Evolutionary conservation across 2,329 filamentous ascomycete genomes (phyloP).

Genomic region (Pyrenophora tritici-repentis): DNA sequence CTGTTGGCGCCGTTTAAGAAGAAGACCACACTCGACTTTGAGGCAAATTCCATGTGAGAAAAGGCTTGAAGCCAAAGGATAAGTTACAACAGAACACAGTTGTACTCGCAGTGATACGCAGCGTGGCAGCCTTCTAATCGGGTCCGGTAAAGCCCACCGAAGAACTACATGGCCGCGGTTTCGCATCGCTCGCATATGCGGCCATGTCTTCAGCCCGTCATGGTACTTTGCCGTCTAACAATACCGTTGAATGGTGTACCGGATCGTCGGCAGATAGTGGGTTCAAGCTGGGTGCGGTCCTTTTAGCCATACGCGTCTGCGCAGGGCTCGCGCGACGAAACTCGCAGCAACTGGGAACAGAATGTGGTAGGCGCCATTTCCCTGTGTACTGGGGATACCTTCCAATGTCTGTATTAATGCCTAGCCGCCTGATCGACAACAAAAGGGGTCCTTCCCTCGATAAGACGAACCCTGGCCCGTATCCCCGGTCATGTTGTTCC

Average conservation of each 20-base stretch:
- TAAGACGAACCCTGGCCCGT: too few species aligned
- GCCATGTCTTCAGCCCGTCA: conserved; percentile 2
- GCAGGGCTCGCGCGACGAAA: neutral
- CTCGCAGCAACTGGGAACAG: neutral
- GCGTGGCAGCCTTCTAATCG: neutral
- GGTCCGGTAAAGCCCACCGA: neutral
- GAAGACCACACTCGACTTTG: too few species aligned
- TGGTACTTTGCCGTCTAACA: neutral
- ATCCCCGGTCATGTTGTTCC: too few species aligned
- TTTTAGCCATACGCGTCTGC: neutral
- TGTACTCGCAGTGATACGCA: neutral
- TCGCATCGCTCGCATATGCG: conserved; percentile 3
- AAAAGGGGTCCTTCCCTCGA: too few species aligned
- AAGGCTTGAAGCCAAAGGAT: too few species aligned
- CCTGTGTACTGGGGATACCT: too few species aligned
- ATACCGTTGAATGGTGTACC: conserved; percentile 4
- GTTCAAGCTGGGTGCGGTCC: neutral
- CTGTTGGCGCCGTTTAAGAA: too few species aligned
- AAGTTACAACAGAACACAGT: too few species aligned
- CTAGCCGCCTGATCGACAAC: too few species aligned
- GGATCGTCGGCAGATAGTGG: neutral
- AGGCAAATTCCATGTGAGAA: too few species aligned
- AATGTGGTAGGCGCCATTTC: too few species aligned
- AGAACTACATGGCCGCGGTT: neutral
- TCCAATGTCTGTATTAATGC: too few species aligned